Evolutionary conservation across 1,284 basidiomycete species (phyloP), one percentile per base, ranked within the genome.

Genomic region (Kwoniella shivajii): DNA sequence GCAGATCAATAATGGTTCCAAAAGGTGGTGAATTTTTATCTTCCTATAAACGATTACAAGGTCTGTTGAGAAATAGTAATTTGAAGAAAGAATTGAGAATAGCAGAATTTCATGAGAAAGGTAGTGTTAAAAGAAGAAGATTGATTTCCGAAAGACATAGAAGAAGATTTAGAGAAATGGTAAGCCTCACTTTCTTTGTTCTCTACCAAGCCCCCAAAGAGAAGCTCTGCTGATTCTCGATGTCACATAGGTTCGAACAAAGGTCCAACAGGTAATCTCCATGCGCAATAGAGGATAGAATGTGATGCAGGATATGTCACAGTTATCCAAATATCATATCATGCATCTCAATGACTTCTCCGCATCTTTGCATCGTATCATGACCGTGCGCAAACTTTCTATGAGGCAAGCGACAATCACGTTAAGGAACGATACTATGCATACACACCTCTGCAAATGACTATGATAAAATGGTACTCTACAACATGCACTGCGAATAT

Each of bases 141-240:
- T 48, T 75, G 44, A 49, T 46, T 30, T 64, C 57, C 18, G 69
- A 73, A 59, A 60, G 72, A 38, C 67, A 71, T 61, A 61, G 73
- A 41, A 66, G 68, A 46, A 68, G 74, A 47, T 77, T 77, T 60
- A 67, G 69, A 62, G 71, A 70, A 51, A 65, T 71, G 68, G 74
- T 75, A 56, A 65, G 73, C 72, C 18, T 44, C 34, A n/a, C 11
- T 45, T 5, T 52, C 34, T 29, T 13, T 18, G 7, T 20, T 41
- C n/a, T 10, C 9, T 11, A 41, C 38, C 38, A 41, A 20, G 38
- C 7, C 9, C 18, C 9, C 14, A 9, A 20, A 41, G 9, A 7
- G 38, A 20, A 20, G 38, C 18, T 7, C n/a, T 36, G 33, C 33
- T 10, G 33, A n/a, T n/a, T n/a, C n/a, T 36, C 33, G 33, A n/a